phyloP scores from a whole-genome alignment of 495 filamentous ascomycete genomes.

The Physcia stellaris region DNA sequence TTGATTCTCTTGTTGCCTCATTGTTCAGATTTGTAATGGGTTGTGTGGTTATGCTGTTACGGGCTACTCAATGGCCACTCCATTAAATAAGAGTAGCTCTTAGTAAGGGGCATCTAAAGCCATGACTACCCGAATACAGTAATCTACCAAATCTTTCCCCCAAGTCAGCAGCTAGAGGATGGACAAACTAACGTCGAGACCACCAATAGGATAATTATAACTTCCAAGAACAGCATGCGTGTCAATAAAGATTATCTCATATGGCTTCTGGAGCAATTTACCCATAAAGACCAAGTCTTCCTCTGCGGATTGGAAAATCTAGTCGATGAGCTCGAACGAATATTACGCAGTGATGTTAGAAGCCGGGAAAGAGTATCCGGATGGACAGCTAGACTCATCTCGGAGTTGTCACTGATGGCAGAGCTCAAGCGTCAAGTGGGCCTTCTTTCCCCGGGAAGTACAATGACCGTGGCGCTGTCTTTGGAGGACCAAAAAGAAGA shows the following conservation, averaged over 20 bases:
- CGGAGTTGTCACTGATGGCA: slow-evolving; percentile 29
- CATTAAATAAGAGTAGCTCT: too few species aligned
- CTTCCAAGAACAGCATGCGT: slow-evolving; percentile 3
- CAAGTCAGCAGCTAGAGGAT: too few species aligned
- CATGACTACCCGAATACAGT: too few species aligned
- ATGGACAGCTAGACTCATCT: slow-evolving; percentile 21
- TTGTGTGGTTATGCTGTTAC: too few species aligned
- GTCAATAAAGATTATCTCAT: slow-evolving; percentile 16
- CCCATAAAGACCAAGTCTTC: slow-evolving; percentile 15
- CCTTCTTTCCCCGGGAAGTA: slow-evolving; percentile 31
- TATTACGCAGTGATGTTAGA: slow-evolving; percentile 24
- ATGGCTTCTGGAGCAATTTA: slow-evolving; percentile 22
- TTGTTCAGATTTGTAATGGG: too few species aligned
- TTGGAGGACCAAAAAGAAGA: slow-evolving; percentile 18
- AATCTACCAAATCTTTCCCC: too few species aligned
- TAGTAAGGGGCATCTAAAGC: too few species aligned
- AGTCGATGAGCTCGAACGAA: slow-evolving; percentile 33
- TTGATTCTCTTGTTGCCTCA: too few species aligned
- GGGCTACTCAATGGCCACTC: too few species aligned
- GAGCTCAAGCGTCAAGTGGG: slow-evolving; percentile 28
- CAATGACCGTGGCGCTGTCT: slow-evolving; percentile 4
- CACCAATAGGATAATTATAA: slow-evolving; percentile 8
- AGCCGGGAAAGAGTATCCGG: slow-evolving; percentile 25
- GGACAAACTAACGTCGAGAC: too few species aligned
- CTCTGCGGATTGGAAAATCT: slow-evolving; percentile 20